phyloP scores from a whole-genome alignment of 441 rosid species.

The Populus trichocarpa region DNA sequence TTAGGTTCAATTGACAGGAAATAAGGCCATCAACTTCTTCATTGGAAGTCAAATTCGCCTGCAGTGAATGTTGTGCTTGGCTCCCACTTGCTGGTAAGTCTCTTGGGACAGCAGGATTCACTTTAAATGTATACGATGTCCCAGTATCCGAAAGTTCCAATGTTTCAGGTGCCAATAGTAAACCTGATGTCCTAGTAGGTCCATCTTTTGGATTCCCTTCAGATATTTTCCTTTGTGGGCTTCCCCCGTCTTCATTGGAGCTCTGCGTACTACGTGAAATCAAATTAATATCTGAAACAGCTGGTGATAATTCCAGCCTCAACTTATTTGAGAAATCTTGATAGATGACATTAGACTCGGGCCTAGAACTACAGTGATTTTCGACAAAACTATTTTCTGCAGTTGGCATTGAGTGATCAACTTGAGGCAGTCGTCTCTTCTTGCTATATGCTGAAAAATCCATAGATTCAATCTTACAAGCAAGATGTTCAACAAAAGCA shows the following conservation, averaged over 20 bases:
- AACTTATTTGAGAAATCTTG: conserved; percentile 74
- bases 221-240: conserved; percentile 46
- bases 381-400: conserved; percentile 56
- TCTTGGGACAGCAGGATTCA: conserved; percentile 39
- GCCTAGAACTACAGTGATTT: conserved; percentile 53
- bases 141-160: conserved; percentile 82
- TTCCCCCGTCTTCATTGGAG: conserved; percentile 62
- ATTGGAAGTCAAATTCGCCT: conserved; percentile 39
- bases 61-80: conserved; percentile 34
- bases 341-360: conserved; percentile 53
- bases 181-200: conserved; percentile 43
- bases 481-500: conserved; percentile 51
- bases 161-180: conserved; percentile 49
- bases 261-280: conserved; percentile 79
- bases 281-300: conserved; percentile 82
- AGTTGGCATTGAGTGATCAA: conserved; percentile 47
- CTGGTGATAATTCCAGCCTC: conserved; percentile 75
- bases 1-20: conserved; percentile 82
- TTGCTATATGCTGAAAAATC: conserved; percentile 71
- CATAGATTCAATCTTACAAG: conserved; percentile 60
- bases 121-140: conserved; percentile 46
- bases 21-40: conserved; percentile 70
- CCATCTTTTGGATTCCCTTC: conserved; percentile 48
- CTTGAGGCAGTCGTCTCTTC: conserved; percentile 72
- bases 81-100: conserved; percentile 38